These are phyloP conservation scores for Syncephalastrum monosporum DNA, from an alignment of 371 early-diverging fungal genomes.

Conservation along the genomic window DNA sequence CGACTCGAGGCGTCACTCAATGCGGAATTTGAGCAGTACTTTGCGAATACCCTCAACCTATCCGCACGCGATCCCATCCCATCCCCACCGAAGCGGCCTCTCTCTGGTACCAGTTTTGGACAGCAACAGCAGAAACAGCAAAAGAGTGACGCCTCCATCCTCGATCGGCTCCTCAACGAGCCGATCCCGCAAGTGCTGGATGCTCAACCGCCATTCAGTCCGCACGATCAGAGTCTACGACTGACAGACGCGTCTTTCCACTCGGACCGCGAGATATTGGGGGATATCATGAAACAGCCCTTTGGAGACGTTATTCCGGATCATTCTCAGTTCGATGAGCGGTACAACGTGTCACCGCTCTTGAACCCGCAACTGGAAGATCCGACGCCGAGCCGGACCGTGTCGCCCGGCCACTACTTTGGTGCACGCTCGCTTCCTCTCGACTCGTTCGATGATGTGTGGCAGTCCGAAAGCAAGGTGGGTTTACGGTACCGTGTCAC, in stretches of 20 bases:
- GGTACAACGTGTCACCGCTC: constrained; percentile 20
- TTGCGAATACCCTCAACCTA: constrained; percentile 13
- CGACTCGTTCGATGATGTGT: constrained; percentile 15
- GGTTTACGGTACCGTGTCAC: too few relatives aligned
- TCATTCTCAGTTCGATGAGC: constrained; percentile 16
- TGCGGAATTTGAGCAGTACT: constrained; percentile 22
- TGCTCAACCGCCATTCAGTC: constrained; percentile 8
- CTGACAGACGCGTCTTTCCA: constrained; percentile 20
- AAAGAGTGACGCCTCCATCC: too few relatives aligned
- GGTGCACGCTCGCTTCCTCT: constrained; percentile 34
- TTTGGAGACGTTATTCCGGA: constrained; percentile 7
- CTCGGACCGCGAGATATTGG: constrained; percentile 22
- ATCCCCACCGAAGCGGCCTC: too few relatives aligned
- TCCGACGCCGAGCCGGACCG: constrained; percentile 6
- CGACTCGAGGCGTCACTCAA: constrained; percentile 24
- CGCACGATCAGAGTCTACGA: constrained; percentile 5
- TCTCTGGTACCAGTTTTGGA: too few relatives aligned
- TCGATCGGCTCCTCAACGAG: too few relatives aligned
- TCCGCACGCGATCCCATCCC: not conserved
- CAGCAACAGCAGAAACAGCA: not conserved
- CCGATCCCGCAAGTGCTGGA: constrained; percentile 14
- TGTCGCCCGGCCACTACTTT: constrained; percentile 35
- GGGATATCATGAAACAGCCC: constrained; percentile 12
- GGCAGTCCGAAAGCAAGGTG: constrained; percentile 1
- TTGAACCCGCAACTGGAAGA: constrained; percentile 7